These are phyloP conservation scores for Mariannaea sp. DNA, from an alignment of 2,329 filamentous ascomycete genomes.

Conservation along the genomic window DNA sequence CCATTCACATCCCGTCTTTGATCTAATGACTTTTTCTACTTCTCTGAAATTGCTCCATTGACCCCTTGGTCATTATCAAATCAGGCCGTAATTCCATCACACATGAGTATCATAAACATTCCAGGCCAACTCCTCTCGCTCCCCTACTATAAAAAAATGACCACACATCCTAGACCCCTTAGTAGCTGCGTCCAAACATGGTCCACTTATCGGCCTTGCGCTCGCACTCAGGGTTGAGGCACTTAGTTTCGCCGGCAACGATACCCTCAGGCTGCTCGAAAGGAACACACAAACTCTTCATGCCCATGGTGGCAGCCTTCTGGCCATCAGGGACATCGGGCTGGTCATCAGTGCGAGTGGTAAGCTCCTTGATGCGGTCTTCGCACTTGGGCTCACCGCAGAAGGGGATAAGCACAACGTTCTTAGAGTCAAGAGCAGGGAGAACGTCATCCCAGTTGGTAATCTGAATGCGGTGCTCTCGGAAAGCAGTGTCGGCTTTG, in stretches of 20 bases:
- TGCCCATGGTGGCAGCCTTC: conserved; percentile 63
- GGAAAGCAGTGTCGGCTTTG: conserved; percentile 79
- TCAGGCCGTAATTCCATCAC: conserved; percentile 38
- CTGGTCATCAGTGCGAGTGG: conserved; percentile 72
- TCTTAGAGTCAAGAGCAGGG: conserved; percentile 87
- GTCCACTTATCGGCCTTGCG: conserved; percentile 81
- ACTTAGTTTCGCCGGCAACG: conserved; percentile 82
- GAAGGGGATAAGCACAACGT: conserved; percentile 89
- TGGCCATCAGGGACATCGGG: conserved; percentile 57
- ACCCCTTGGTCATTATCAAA: conserved; percentile 36
- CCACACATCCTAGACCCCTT: conserved; percentile 32
- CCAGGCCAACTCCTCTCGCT: conserved; percentile 37
- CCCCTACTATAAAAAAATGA: conserved; percentile 29
- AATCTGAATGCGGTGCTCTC: conserved; percentile 78
- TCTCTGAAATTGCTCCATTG: conserved; percentile 21
- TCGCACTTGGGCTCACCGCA: conserved; percentile 84
- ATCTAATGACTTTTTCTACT: conserved; percentile 34
- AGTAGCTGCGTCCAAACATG: conserved; percentile 84
- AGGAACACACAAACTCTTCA: conserved; percentile 72
- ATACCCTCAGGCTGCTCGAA: conserved; percentile 86
- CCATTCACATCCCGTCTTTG: conserved; percentile 21
- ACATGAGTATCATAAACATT: conserved; percentile 40
- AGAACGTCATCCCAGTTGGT: conserved; percentile 91
- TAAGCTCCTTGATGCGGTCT: conserved; percentile 92
- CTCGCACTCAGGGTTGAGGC: conserved; percentile 85